phyloP scores from a whole-genome alignment of 441 rosid genomes.

The Biscutella auriculata region DNA sequence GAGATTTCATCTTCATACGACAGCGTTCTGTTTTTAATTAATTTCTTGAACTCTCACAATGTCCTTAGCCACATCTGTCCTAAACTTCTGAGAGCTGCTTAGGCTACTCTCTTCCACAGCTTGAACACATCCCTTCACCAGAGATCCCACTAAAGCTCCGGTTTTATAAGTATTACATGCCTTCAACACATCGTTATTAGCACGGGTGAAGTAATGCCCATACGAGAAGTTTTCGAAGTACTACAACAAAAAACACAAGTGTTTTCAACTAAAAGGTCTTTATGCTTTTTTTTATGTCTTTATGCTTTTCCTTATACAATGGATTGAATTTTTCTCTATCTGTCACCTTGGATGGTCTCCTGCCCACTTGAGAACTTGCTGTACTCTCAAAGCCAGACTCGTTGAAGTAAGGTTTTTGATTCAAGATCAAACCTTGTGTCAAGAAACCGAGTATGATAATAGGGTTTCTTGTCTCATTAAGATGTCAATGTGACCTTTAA shows the following conservation, averaged over 20 bases:
- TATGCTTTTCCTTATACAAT: no score
- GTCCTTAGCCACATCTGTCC: conserved; percentile 31
- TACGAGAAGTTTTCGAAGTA: conserved; percentile 61
- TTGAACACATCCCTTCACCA: conserved; percentile 44
- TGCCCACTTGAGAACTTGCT: conserved; percentile 33
- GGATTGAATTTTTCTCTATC: neutral
- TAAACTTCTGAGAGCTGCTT: conserved; percentile 37
- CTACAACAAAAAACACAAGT: conserved; percentile 27
- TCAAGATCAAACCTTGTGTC: conserved; percentile 52
- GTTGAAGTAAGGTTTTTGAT: conserved; percentile 68
- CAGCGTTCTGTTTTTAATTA: no score
- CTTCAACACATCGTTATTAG: conserved; percentile 43
- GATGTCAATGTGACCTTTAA: no score
- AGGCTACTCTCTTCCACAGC: conserved; percentile 33
- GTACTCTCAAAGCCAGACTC: conserved; percentile 58
- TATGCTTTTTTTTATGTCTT: neutral
- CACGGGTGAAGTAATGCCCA: conserved; percentile 62
- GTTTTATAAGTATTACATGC: conserved; percentile 65
- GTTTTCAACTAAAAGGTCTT: neutral
- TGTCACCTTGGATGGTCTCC: conserved; percentile 68
- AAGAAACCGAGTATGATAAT: no score
- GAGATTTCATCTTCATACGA: no score
- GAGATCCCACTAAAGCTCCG: conserved; percentile 61
- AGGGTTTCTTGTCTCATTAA: no score
- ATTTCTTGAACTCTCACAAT: no score